phyloP scores from a whole-genome alignment of 768 basidiomycete species.

The Podaxis carcinomalis region DNA sequence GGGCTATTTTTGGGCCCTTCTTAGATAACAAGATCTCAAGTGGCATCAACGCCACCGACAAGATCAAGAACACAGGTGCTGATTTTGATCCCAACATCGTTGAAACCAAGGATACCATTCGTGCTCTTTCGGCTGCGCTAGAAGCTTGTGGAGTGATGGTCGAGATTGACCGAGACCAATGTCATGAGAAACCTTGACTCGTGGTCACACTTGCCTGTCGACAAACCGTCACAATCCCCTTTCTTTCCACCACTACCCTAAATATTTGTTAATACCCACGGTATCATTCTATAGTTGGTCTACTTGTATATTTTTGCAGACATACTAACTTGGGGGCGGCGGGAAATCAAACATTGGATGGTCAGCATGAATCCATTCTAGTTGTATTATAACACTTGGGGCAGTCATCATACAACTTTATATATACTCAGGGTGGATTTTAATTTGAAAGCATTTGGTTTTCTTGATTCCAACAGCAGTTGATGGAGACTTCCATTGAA shows the following conservation, averaged over 20 bases:
- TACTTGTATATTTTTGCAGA: background rate
- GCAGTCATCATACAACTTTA: background rate
- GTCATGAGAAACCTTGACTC: background rate
- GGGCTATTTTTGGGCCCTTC: background rate
- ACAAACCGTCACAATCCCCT: background rate
- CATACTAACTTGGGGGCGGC: background rate
- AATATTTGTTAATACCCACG: background rate
- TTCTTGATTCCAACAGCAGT: background rate
- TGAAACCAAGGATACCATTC: slow-evolving; percentile 3
- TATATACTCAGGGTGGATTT: background rate
- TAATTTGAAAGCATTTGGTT: background rate
- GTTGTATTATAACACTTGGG: background rate
- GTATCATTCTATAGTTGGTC: slow-evolving; percentile 7
- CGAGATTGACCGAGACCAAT: background rate
- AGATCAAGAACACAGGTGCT: background rate
- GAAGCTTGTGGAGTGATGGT: background rate
- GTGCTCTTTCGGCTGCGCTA: background rate
- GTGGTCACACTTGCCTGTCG: background rate
- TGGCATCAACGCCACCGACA: background rate
- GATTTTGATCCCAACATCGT: background rate
- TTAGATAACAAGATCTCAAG: background rate
- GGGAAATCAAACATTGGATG: background rate
- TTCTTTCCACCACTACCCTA: background rate
- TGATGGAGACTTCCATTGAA: background rate
- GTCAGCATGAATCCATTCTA: background rate